phyloP scores from a whole-genome alignment of 2,329 filamentous ascomycete species.

The Aspergillus latus region DNA sequence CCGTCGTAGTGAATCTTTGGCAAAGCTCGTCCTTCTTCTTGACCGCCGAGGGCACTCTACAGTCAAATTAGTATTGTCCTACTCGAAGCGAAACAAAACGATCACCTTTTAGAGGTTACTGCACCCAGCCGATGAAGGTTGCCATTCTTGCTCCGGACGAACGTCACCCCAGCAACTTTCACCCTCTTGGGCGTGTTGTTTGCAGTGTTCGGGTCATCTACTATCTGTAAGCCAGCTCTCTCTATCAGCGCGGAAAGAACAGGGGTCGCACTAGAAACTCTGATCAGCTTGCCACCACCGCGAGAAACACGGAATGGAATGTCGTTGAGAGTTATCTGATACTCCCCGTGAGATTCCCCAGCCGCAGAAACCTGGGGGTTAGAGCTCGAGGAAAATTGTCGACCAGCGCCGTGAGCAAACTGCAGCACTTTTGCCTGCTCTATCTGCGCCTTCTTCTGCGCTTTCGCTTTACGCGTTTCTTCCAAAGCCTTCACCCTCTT shows the following conservation, averaged over 20 bases:
- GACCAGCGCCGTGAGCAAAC: constrained; percentile 37
- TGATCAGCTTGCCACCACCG: constrained; percentile 79
- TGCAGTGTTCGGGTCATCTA: constrained; percentile 59
- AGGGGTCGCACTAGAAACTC: constrained; percentile 63
- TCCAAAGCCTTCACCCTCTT: constrained; percentile 70
- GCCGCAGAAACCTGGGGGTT: constrained; percentile 26
- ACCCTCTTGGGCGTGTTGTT: constrained; percentile 73
- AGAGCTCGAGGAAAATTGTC: constrained; percentile 19
- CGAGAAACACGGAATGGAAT: constrained; percentile 72
- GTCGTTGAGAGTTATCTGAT: constrained; percentile 69
- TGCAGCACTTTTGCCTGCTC: constrained; percentile 43
- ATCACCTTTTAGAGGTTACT: constrained; percentile 70
- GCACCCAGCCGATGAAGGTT: constrained; percentile 79
- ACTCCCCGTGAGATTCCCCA: constrained; percentile 42
- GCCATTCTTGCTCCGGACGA: constrained; percentile 81
- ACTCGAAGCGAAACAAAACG: constrained; percentile 42
- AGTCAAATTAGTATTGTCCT: constrained; percentile 20
- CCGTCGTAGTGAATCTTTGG: constrained; percentile 61
- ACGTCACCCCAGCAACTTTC: constrained; percentile 73
- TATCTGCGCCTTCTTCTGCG: constrained; percentile 60
- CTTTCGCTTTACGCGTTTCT: constrained; percentile 55
- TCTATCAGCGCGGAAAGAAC: constrained; percentile 7
- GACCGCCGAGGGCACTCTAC: constrained; percentile 47
- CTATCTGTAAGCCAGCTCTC: constrained; percentile 47
- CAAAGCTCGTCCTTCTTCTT: constrained; percentile 73